These are phyloP conservation scores for Cutaneotrichosporon arboriforme DNA, from an alignment of 1,284 basidiomycete species.

Conservation along the genomic window DNA sequence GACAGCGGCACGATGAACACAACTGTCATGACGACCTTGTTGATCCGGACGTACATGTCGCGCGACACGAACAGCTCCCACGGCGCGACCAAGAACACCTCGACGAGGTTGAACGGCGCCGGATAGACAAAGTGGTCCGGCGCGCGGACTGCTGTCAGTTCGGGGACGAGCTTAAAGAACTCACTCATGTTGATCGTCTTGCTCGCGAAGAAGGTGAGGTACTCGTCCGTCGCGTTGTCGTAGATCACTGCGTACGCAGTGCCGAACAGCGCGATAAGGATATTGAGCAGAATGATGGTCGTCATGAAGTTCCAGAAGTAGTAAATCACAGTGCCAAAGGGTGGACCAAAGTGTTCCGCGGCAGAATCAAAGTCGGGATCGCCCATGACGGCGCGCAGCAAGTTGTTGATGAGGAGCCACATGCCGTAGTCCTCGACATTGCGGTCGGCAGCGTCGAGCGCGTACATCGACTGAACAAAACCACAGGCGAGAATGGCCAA, in stretches of 20 bases:
- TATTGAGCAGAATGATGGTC: constrained; percentile 82
- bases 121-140: constrained; percentile 57
- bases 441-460: constrained; percentile 85
- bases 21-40: constrained; percentile 67
- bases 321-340: constrained; percentile 67
- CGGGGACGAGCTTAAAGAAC: constrained; percentile 49
- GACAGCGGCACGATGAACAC: constrained; percentile 75
- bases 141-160: constrained; percentile 59
- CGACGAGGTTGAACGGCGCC: constrained; percentile 64
- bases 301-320: constrained; percentile 87
- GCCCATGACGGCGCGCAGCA: constrained; percentile 75
- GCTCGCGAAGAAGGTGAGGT: constrained; percentile 74
- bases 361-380: constrained; percentile 74
- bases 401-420: constrained; percentile 61
- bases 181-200: constrained; percentile 68
- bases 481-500: constrained; percentile 75
- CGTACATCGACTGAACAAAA: constrained; percentile 69
- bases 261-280: constrained; percentile 89
- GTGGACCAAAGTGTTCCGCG: constrained; percentile 49
- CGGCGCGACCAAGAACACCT: constrained; percentile 67
- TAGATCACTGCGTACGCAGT: constrained; percentile 77
- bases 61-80: constrained; percentile 59
- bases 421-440: constrained; percentile 57
- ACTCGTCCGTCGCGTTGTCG: constrained; percentile 50
- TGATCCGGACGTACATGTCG: constrained; percentile 54